Conservation (phyloP, 2,329 filamentous ascomycete species). For the Blastomyces parvus region DNA sequence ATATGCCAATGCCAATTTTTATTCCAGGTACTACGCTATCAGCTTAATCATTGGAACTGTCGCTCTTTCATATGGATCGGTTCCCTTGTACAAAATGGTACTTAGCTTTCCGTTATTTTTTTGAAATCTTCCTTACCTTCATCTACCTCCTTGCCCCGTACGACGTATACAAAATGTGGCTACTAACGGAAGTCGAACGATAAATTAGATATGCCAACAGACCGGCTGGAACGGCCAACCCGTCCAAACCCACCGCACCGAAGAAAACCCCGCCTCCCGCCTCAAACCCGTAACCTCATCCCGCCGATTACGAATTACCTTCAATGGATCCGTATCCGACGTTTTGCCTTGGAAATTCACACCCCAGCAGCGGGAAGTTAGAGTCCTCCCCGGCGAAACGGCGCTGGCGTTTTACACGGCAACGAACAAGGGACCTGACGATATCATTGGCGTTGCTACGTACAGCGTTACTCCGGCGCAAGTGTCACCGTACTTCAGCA, state of each 20-base stretch:
- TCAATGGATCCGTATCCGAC: conserved; percentile 91
- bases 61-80: conserved; percentile 55
- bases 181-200: background rate
- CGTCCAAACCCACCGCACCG: conserved; percentile 63
- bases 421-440: conserved; percentile 77
- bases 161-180: background rate
- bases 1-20: conserved; percentile 9
- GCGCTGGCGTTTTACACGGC: conserved; percentile 96
- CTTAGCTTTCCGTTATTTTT: background rate
- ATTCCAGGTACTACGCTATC: conserved; percentile 50
- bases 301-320: conserved; percentile 85
- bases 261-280: conserved; percentile 61
- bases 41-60: conserved; percentile 55
- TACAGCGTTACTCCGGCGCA: conserved; percentile 95
- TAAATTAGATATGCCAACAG: conserved; percentile 41
- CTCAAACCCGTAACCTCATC: conserved; percentile 71
- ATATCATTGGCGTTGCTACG: conserved; percentile 96
- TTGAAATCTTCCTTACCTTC: background rate
- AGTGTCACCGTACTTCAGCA: conserved; percentile 95
- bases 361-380: conserved; percentile 92
- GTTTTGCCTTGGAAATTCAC: conserved; percentile 95
- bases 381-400: conserved; percentile 90
- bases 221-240: conserved; percentile 83
- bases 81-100: conserved; percentile 45
- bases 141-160: background rate